Conservation (phyloP, 2,329 filamentous ascomycete species). For the Beauveria varroae region DNA sequence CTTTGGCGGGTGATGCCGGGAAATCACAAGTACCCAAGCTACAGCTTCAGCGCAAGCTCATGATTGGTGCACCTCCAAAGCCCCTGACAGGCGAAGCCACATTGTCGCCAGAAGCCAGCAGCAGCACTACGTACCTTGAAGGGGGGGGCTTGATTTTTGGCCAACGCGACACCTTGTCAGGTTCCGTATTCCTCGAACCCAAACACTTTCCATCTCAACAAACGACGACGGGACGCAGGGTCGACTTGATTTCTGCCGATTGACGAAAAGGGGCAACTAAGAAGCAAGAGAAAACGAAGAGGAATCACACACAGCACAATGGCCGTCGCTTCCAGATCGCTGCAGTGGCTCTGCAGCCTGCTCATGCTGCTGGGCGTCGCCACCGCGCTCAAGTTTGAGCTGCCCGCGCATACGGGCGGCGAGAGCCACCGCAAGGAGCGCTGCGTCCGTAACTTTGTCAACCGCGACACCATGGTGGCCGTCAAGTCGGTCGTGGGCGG, state of each 20-base stretch:
- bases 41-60: neutral
- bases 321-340: slow-evolving; percentile 39
- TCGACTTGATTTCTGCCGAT: neutral
- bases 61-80: slow-evolving; percentile 4
- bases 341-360: slow-evolving; percentile 52
- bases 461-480: slow-evolving; percentile 85
- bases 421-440: slow-evolving; percentile 60
- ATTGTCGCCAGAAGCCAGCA: neutral
- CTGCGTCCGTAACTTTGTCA: slow-evolving; percentile 95
- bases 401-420: slow-evolving; percentile 54
- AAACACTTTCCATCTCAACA: too few species aligned
- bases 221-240: neutral
- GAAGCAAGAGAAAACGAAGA: neutral
- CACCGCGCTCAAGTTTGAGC: slow-evolving; percentile 86
- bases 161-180: slow-evolving; percentile 26
- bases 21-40: neutral
- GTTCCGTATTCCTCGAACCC: slow-evolving; percentile 13
- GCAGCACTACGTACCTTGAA: neutral
- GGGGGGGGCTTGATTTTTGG: slow-evolving; percentile 6
- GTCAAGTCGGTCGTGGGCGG: slow-evolving; percentile 86
- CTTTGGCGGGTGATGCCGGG: neutral
- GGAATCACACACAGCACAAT: slow-evolving; percentile 1
- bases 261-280: neutral
- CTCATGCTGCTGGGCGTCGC: slow-evolving; percentile 47
- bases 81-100: slow-evolving; percentile 9